Evolutionary conservation across 305 asterid genomes (phyloP).

Genomic region (Fraxinus nigra): DNA sequence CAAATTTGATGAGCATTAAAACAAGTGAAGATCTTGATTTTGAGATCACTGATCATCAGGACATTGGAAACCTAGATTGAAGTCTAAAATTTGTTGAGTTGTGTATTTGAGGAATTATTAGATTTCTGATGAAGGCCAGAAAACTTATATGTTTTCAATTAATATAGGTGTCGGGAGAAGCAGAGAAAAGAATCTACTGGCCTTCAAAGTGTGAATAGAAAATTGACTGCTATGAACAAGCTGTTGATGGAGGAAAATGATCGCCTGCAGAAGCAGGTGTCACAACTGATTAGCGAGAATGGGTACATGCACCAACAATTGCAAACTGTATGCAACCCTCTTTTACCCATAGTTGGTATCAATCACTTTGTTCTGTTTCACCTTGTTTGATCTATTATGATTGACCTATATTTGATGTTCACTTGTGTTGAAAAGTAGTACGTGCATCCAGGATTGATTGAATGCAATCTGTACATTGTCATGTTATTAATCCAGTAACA

Average conservation of each 20-base stretch:
- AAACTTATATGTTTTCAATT: not conserved
- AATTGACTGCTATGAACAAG: constrained; percentile 83
- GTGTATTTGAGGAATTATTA: constrained; percentile 16
- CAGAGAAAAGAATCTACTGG: constrained; percentile 83
- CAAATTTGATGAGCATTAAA: not conserved
- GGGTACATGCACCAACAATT: constrained; percentile 83
- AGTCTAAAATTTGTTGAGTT: not conserved
- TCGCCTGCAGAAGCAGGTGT: constrained; percentile 92
- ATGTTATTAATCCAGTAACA: not conserved
- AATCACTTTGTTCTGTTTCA: not conserved
- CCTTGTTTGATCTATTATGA: not conserved
- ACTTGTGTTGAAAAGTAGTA: not conserved
- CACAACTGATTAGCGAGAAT: constrained; percentile 87
- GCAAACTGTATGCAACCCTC: constrained; percentile 54
- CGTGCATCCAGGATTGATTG: not conserved
- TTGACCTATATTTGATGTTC: not conserved
- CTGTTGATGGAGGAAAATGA: constrained; percentile 95
- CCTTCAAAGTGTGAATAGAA: constrained; percentile 86
- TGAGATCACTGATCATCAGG: constrained; percentile 4
- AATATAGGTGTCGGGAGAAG: constrained; percentile 87
- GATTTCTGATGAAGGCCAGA: not conserved
- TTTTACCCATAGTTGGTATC: not conserved
- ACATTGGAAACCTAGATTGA: not conserved
- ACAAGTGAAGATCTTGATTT: constrained; percentile 5
- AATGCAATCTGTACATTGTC: not conserved